Evolutionary conservation across 2,329 filamentous ascomycete genomes (phyloP), one percentile per base, ranked within the genome.

Genomic region (Raffaelea arxii): DNA sequence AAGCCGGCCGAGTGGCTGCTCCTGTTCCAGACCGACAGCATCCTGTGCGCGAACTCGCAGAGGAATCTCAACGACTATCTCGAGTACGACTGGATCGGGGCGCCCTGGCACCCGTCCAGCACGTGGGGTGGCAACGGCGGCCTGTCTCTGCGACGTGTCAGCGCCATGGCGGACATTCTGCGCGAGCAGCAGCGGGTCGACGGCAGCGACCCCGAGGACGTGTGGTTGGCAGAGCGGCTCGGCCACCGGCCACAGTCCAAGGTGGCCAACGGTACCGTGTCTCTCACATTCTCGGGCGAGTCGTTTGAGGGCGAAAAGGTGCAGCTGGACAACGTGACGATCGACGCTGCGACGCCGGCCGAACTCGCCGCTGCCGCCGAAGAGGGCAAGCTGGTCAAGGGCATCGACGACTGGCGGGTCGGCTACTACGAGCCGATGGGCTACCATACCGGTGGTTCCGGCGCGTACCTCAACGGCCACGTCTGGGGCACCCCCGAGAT

Each of bases 371-470:
- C 57, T 6, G 64, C 62, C 4, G 56, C 60, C 10, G 49, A 53
- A 16, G 51, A 56, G 6, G 61, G 59, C 27, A 59, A 62, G 23
- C 60, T 62, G 37, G 58, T 71, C 32, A 52, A 62, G 37, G 71
- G 65, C 7, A 58, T 75, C 35, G 71, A 75, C 56, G 65, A 69
- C 55, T 74, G 69, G 68, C 65, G 72, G 16, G 55, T 67, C n/a
- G 71, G 72, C 14, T 70, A 68, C 54, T 76, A 76, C 55, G 67
- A 75, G 56, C 75, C 75, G 14, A 75, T 78, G 74, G 75, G 75
- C 38, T 78, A 75, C 56, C 75, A 79, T 56, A 74, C 71, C 1
- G 74, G 73, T 21, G 68, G 68, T 7, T 68, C 67, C 46, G 74
- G 75, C 41, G 56, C 55, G 12, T 65, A 57, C 44, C 58, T 77